These are phyloP conservation scores for Diplosphaera chodatii DNA, from an alignment of 139 green algal species.

Conservation along the genomic window DNA sequence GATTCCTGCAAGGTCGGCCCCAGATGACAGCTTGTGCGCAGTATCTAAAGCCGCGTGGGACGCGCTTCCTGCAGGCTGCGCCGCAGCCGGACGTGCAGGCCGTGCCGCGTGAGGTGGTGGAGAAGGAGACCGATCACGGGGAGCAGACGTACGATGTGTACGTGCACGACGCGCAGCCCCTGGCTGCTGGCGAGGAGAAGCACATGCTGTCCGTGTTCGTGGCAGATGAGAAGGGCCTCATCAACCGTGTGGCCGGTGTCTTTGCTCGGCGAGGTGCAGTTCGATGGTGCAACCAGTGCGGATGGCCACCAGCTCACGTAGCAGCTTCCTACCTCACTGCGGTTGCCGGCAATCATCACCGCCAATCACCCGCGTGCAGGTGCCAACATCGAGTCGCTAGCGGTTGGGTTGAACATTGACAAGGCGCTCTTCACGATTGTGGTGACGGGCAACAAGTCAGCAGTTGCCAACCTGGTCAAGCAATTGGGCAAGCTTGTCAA, in stretches of 20 bases:
- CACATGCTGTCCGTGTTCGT: constrained; percentile 96
- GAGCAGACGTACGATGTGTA: constrained; percentile 24
- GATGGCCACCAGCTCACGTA: not conserved
- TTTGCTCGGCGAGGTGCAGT: constrained; percentile 76
- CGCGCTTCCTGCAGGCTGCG: too few relatives aligned
- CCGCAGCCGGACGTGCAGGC: not conserved
- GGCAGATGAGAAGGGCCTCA: constrained; percentile 92
- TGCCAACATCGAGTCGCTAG: constrained; percentile 95
- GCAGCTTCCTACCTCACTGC: too few relatives aligned
- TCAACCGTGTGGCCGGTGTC: constrained; percentile 95
- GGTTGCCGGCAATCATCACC: too few relatives aligned
- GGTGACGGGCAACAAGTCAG: constrained; percentile 60
- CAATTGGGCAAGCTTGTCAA: constrained; percentile 57
- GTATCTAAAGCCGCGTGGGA: too few relatives aligned
- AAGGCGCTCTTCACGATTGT: constrained; percentile 97
- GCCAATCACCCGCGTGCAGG: too few relatives aligned
- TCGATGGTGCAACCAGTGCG: not conserved
- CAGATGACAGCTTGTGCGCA: too few relatives aligned
- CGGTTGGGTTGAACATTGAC: constrained; percentile 88
- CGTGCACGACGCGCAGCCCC: constrained; percentile 55
- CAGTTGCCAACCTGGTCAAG: constrained; percentile 92
- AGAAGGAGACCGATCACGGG: not conserved
- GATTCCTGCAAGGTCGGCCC: too few relatives aligned
- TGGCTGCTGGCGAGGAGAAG: constrained; percentile 80
- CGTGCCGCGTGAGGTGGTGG: not conserved